Evolutionary conservation across 495 filamentous ascomycete genomes (phyloP), one percentile per base, ranked within the genome.

Genomic region (Endocarpon pusillum): DNA sequence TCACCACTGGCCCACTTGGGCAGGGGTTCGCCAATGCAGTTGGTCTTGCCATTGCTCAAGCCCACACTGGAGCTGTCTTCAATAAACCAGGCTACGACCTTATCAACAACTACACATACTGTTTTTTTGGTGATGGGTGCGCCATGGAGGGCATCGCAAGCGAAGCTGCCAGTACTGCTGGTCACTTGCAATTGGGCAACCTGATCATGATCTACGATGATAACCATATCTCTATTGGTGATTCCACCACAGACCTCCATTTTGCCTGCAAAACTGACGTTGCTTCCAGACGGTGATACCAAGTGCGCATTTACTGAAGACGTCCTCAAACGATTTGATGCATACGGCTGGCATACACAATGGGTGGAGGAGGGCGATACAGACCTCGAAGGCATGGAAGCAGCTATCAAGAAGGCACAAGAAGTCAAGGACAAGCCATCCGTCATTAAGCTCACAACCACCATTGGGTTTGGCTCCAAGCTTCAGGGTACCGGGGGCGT

Each of bases 231-330:
- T 92, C 83, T 50, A 82, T 82, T 45, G 74, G 77, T 81, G 61
- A 45, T 69, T 34, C 6, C 10, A 14, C 4, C 11, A 25, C 19
- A n/a, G 2, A 11, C 20, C 0, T 26, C 8, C 8, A 31, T 9
- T 3, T 3, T 16, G 19, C 15, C 22, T 5, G 4, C 14, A 10
- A 9, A 23, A 21, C 30, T 33, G 14, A 38, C 20, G 3, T 39
- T 12, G 28, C 8, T 23, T 22, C 7, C 36, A 78, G 89, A 99
- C 51, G 89, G 89, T 58, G 75, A 91, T 65, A 99, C 83, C 57
- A 83, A 83, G 63, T 73, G 69, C 47, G 78, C 89, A 34, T 99
- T 99, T 67, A 99, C 89, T 29, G 89, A 99, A 61, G 91, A 99
- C 43, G 89, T 99, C 41, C 51, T 75, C 50, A 84, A 89, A 74